Percentiles rank a stretch among this genome's conserved stretches.
Evolutionary conservation across 768 basidiomycete genomes (phyloP).

Genomic region (Russula brevipes): DNA sequence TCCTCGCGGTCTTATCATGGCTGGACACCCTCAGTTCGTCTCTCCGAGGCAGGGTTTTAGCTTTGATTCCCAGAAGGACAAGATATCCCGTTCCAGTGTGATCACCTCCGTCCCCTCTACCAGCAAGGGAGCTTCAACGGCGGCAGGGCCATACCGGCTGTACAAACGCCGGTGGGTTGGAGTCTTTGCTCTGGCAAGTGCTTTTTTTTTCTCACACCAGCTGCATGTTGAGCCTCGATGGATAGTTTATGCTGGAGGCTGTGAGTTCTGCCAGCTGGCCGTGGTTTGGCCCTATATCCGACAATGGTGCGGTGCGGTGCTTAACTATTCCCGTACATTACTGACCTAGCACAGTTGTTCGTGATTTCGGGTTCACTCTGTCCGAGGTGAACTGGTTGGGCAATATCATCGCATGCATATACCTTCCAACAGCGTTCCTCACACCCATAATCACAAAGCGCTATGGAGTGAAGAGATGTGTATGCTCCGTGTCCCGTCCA

Average conservation of each 20-base stretch:
- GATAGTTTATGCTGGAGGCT: constrained; percentile 58
- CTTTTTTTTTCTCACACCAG: neutral
- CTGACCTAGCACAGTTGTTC: constrained; percentile 35
- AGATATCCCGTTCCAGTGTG: neutral
- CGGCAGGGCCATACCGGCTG: constrained; percentile 44
- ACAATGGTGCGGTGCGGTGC: constrained; percentile 44
- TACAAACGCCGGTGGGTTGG: constrained; percentile 70
- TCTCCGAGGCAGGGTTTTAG: neutral
- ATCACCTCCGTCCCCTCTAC: neutral
- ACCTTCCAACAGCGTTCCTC: constrained; percentile 55
- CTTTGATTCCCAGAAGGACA: neutral
- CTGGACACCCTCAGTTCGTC: too few relatives aligned
- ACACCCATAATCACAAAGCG: constrained; percentile 53
- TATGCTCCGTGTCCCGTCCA: constrained; percentile 35
- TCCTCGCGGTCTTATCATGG: too few relatives aligned
- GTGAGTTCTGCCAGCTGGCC: constrained; percentile 59
- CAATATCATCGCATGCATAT: constrained; percentile 58
- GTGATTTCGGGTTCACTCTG: constrained; percentile 62
- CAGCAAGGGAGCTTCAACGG: neutral
- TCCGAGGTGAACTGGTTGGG: constrained; percentile 78
- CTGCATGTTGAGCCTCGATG: neutral
- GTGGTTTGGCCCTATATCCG: constrained; percentile 84
- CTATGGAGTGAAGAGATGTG: constrained; percentile 59
- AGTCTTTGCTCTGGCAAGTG: constrained; percentile 54
- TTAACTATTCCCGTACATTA: neutral